Evolutionary conservation across 805 yeast species (phyloP).

Genomic region (Candida argentea): DNA sequence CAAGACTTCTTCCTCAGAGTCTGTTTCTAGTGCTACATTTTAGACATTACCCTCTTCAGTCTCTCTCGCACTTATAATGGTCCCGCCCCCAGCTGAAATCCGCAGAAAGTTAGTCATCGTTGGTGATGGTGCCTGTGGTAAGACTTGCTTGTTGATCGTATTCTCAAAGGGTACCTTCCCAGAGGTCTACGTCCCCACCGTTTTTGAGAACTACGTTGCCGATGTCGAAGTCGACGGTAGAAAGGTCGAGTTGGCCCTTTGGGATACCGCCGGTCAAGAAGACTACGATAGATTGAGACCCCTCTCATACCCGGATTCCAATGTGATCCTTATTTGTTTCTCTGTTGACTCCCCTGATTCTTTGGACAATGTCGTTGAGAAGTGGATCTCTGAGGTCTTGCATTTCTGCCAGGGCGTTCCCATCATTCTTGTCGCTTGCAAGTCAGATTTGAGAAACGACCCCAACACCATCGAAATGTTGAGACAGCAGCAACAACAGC

Average conservation of each 20-base stretch:
- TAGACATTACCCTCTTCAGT: too few relatives aligned
- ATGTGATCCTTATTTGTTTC: conserved; percentile 77
- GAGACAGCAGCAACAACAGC: conserved; percentile 21
- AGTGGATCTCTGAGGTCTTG: conserved; percentile 82
- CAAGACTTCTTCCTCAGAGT: too few relatives aligned
- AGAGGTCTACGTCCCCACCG: conserved; percentile 87
- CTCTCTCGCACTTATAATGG: too few relatives aligned
- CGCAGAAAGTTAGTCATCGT: conserved; percentile 74
- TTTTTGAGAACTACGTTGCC: conserved; percentile 88
- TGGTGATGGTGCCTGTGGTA: conserved; percentile 95
- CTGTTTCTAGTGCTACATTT: too few relatives aligned
- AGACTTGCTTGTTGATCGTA: conserved; percentile 82
- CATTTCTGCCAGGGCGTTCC: conserved; percentile 78
- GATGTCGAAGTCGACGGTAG: conserved; percentile 93
- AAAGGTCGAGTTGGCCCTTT: conserved; percentile 74
- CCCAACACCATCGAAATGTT: conserved; percentile 16
- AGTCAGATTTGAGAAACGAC: conserved; percentile 62
- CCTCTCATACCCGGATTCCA: conserved; percentile 77
- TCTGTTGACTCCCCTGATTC: conserved; percentile 82
- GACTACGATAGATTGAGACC: conserved; percentile 89
- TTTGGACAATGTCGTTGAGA: conserved; percentile 66
- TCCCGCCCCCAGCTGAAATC: conserved; percentile 29
- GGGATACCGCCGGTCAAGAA: conserved; percentile 98
- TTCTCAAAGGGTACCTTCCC: conserved; percentile 92
- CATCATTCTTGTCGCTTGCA: conserved; percentile 69